Evolutionary conservation across 805 yeast genomes (phyloP).

Genomic region (Yarrowia bubula): DNA sequence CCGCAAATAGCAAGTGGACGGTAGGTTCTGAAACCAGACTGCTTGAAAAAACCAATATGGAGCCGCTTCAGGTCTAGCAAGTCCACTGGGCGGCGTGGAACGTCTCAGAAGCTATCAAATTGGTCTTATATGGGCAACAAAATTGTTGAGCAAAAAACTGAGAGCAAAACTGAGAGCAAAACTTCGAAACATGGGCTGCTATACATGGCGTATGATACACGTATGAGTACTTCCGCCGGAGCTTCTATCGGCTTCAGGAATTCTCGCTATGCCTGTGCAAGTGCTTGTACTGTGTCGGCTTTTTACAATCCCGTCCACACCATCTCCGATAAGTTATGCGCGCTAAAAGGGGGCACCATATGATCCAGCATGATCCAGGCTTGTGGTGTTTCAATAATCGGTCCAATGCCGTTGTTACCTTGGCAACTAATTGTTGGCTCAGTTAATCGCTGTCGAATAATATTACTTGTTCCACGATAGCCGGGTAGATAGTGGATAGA

Average conservation of each 20-base stretch:
- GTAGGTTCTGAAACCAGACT: background rate
- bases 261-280: too few relatives aligned
- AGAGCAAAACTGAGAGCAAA: too few relatives aligned
- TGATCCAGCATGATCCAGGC: constrained; percentile 5
- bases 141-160: background rate
- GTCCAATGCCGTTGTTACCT: background rate
- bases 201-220: background rate
- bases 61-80: too few relatives aligned
- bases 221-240: too few relatives aligned
- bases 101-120: background rate
- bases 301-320: background rate
- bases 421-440: background rate
- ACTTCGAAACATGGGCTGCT: background rate
- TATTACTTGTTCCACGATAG: too few relatives aligned
- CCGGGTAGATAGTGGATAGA: too few relatives aligned
- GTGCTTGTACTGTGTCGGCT: too few relatives aligned
- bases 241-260: too few relatives aligned
- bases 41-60: background rate
- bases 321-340: background rate
- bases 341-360: background rate
- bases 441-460: too few relatives aligned
- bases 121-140: too few relatives aligned
- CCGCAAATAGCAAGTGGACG: background rate
- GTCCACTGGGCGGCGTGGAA: background rate
- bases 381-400: background rate